Evolutionary conservation across 345 rosid species (phyloP).

Genomic region (Tarenaya hassleriana): DNA sequence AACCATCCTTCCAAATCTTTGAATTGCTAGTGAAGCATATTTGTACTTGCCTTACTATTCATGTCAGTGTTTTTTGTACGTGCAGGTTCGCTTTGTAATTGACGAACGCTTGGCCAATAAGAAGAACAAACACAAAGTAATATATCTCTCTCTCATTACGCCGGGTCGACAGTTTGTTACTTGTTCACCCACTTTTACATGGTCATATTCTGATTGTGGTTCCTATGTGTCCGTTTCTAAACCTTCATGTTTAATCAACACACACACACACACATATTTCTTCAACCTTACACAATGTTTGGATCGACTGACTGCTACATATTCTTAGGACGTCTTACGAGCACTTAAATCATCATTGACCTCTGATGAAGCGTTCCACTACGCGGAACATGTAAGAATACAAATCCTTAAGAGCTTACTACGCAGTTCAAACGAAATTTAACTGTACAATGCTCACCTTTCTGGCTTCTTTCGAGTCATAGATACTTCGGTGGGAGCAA

Average conservation of each 20-base stretch:
- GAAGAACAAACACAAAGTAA: constrained; percentile 83
- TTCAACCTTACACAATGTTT: constrained; percentile 5
- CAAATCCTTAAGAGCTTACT: constrained; percentile 8
- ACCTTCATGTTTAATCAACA: constrained; percentile 1
- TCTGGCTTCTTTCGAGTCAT: constrained; percentile 9
- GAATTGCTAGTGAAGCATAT: neutral
- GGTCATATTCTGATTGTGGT: neutral
- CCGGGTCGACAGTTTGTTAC: neutral
- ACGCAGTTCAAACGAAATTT: neutral
- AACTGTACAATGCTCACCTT: neutral
- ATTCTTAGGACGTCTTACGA: constrained; percentile 63
- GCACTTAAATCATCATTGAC: constrained; percentile 53
- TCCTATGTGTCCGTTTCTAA: neutral
- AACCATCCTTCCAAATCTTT: neutral
- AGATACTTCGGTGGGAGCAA: constrained; percentile 89
- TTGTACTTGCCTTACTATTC: neutral
- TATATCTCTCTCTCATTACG: neutral
- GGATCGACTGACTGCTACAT: constrained; percentile 18
- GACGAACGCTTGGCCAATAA: constrained; percentile 74
- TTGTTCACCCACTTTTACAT: neutral
- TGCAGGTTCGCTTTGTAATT: constrained; percentile 75
- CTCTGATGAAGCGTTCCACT: constrained; percentile 64
- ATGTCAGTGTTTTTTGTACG: constrained; percentile 12
- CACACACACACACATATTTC: neutral
- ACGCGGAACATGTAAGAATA: constrained; percentile 78